phyloP scores from a whole-genome alignment of 352 stramenopile species.

The Globisporangium sylvaticum region DNA sequence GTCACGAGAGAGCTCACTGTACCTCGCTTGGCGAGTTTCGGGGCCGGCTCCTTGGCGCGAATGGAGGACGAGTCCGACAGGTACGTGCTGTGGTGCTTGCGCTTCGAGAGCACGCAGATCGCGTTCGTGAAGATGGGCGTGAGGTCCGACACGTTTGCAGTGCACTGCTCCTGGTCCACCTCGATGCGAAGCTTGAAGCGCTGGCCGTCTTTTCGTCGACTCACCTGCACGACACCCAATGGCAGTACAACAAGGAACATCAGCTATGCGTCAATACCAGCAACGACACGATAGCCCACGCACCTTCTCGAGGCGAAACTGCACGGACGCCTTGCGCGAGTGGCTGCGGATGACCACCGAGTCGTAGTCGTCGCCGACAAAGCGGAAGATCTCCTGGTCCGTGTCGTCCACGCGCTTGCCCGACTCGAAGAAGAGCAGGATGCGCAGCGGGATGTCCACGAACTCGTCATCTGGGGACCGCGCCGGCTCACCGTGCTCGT shows the following conservation, averaged over 20 bases:
- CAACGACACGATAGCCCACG: background rate
- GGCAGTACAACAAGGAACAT: background rate
- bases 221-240: slow-evolving; percentile 36
- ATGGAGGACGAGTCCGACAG: slow-evolving; percentile 39
- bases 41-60: slow-evolving; percentile 41
- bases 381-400: slow-evolving; percentile 85
- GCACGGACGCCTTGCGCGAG: slow-evolving; percentile 60
- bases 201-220: slow-evolving; percentile 78
- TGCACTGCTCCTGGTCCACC: slow-evolving; percentile 82
- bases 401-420: slow-evolving; percentile 80
- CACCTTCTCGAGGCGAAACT: slow-evolving; percentile 83
- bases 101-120: slow-evolving; percentile 85
- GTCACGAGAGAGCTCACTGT: background rate
- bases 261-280: background rate
- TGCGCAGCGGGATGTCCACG: slow-evolving; percentile 74
- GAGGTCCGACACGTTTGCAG: slow-evolving; percentile 70
- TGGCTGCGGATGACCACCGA: slow-evolving; percentile 66
- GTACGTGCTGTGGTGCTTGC: slow-evolving; percentile 58
- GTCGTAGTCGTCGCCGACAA: slow-evolving; percentile 85
- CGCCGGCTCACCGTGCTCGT: slow-evolving; percentile 57
- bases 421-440: slow-evolving; percentile 82
- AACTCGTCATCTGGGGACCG: slow-evolving; percentile 71
- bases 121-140: slow-evolving; percentile 81
- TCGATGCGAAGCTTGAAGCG: slow-evolving; percentile 83
- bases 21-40: slow-evolving; percentile 69